phyloP scores from a whole-genome alignment of 2,329 filamentous ascomycete species.

The Colletotrichum higginsianum region DNA sequence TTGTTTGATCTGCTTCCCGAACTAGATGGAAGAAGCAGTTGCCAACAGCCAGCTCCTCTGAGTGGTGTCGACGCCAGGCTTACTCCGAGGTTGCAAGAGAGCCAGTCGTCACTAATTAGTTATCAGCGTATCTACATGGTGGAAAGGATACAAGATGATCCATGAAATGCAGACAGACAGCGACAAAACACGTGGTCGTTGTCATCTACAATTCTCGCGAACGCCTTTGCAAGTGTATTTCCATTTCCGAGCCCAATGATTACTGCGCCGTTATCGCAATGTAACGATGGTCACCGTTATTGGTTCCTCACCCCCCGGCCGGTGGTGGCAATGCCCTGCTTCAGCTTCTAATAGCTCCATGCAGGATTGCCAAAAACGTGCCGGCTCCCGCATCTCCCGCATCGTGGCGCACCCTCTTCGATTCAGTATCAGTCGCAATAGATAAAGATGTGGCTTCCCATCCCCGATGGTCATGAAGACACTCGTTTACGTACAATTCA shows the following conservation, averaged over 20 bases:
- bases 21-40: background rate
- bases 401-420: background rate
- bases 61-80: background rate
- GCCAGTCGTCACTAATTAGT: background rate
- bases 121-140: background rate
- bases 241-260: background rate
- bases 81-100: background rate
- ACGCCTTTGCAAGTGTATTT: background rate
- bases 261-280: conserved; percentile 5
- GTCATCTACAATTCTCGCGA: background rate
- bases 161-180: too few species aligned
- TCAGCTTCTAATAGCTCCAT: conserved; percentile 26
- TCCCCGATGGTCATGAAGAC: too few species aligned
- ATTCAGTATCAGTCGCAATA: background rate
- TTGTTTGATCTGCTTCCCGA: background rate
- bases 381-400: background rate
- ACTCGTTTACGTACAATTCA: background rate
- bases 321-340: conserved; percentile 35
- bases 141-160: too few species aligned
- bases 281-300: background rate
- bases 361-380: conserved; percentile 5
- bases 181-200: background rate
- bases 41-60: background rate
- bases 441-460: background rate
- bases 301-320: conserved; percentile 23